Base-by-base conservation (phyloP, 768 basidiomycete species). In the Lactarius trivialis region DNA sequence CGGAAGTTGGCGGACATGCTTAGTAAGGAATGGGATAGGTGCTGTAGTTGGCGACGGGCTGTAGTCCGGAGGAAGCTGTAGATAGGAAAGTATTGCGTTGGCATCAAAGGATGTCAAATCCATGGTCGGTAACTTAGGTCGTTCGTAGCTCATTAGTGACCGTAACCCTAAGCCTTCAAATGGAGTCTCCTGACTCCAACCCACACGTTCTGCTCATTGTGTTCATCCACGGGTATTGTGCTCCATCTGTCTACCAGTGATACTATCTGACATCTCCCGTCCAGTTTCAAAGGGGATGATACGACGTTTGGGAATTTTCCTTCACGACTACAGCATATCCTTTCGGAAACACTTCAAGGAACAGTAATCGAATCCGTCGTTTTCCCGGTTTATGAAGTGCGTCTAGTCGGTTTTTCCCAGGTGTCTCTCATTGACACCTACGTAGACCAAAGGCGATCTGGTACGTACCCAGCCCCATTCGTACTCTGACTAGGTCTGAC, bases 311-410 rank as follows among this genome's bases (percentile, higher is more conserved):
- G 76, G 39, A 77, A 79, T 60, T 98, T 97, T 68, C 94, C 94
- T 1, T 79, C 85, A 55, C 79, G 92, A 56, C 76, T 98, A 32
- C 82, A 84, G 61, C 91, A 96, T 69, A 73, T 93, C 48, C 77
- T 96, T 5, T 76, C 84, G 7, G 82, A 89, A 68, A 86, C 84
- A 0, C 76, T 89, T 28, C 71, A 76, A 3, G 75, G 81, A 41
- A 73, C 83, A 5, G 70, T 70, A 34, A 84, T 90, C 11, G 89
- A 95, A 71, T 88, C 82, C 63, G 74, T 86, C n/a, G 77, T 92
- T 15, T 97, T 96, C 70, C 94, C 94, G 26, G 86, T 85, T 2
- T 98, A 96, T 68, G 90, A 97, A 80, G 91, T 89, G 66, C 61
- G 77, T 61, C 19, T 21, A 39, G 14, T 60, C 57, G 4, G 2